Percentiles rank a stretch among this genome's conserved stretches.
These are phyloP conservation scores for Corynespora cassiicola DNA, from an alignment of 2,329 filamentous ascomycete species.

Conservation along the genomic window DNA sequence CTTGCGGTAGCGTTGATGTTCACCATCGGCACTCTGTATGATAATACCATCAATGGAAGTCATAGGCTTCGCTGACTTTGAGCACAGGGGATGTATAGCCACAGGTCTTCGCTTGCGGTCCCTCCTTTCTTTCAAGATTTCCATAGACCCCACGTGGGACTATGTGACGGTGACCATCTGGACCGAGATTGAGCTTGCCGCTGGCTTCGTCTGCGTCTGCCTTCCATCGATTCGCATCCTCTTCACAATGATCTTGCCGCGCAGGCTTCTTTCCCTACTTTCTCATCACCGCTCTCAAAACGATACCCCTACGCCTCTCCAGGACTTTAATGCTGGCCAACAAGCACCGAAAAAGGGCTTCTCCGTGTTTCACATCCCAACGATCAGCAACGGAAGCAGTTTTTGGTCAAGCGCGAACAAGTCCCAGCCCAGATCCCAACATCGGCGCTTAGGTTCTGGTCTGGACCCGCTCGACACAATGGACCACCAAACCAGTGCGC, in stretches of 20 bases:
- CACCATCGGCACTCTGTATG: conserved; percentile 28
- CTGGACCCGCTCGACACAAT: no score
- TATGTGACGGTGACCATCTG: conserved; percentile 29
- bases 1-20: conserved; percentile 34
- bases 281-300: neutral
- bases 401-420: no score
- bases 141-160: conserved; percentile 34
- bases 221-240: conserved; percentile 31
- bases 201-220: conserved; percentile 28
- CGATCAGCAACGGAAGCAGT: no score
- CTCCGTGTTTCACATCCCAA: no score
- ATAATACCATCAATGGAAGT: neutral
- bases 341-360: no score
- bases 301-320: neutral
- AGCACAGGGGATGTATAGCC: conserved; percentile 27
- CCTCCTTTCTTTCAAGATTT: conserved; percentile 27
- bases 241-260: conserved; percentile 16
- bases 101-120: conserved; percentile 31
- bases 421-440: no score
- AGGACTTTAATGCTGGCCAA: neutral
- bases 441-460: no score
- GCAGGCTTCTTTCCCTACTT: neutral
- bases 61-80: neutral
- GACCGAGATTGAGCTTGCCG: conserved; percentile 32
- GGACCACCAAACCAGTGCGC: no score